A percentile compares a stretch with the other conserved stretches of the same genome.
These are phyloP conservation scores for barley (Hordeum vulgare) DNA, from an alignment of 176 grass and related monocot genomes.

Conservation along the genomic window MorexV3_pseudomolecules_assembly NC_058519.1:34460981-34461480, in stretches of 20 bases:
- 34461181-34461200: conserved; percentile 69
- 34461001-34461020: not conserved
- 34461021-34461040: not conserved
- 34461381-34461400: not conserved
- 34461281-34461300: too few species aligned
- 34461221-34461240: not conserved
- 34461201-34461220: not conserved
- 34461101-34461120: not conserved
- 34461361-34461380: not conserved
- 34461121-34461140: conserved; percentile 90
- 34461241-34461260: not conserved
- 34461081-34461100: not conserved
- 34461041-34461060: too few species aligned
- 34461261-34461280: not conserved
- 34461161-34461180: conserved; percentile 89
- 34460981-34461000: not conserved
- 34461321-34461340: not conserved
- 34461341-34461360: not conserved
- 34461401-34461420: not conserved
- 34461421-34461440: not conserved
- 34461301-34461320: not conserved
- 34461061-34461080: not conserved
- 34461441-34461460: not conserved
- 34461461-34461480: not conserved
- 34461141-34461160: conserved; percentile 90